These are phyloP conservation scores for Aspergillus sp. DNA, from an alignment of 2,329 filamentous ascomycete species.

Conservation along the genomic window DNA sequence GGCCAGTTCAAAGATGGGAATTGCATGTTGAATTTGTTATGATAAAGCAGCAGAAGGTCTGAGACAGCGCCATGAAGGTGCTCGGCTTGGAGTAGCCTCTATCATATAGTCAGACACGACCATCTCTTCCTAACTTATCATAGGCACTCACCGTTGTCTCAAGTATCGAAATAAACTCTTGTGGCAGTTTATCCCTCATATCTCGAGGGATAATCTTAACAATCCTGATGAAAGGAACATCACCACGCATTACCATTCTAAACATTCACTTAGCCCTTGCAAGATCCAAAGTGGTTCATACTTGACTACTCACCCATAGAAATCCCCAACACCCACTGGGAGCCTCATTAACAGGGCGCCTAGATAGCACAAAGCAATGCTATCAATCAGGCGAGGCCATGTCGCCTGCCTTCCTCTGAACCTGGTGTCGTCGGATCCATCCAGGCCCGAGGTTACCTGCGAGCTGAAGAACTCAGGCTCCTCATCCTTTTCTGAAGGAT, in stretches of 20 bases:
- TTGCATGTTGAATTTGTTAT: conserved; percentile 66
- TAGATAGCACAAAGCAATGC: conserved; percentile 76
- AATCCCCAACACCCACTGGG: conserved; percentile 72
- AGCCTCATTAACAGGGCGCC: conserved; percentile 73
- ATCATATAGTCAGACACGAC: conserved; percentile 6
- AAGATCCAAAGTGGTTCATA: background rate
- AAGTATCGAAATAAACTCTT: conserved; percentile 42
- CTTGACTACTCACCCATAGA: conserved; percentile 51
- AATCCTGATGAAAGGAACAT: conserved; percentile 71
- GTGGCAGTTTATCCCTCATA: conserved; percentile 48
- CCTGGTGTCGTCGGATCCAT: conserved; percentile 36
- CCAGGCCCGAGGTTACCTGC: conserved; percentile 52
- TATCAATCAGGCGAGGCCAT: conserved; percentile 71
- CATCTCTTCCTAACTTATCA: background rate
- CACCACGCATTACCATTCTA: conserved; percentile 61
- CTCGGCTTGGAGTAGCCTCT: conserved; percentile 49
- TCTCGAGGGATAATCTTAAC: conserved; percentile 47
- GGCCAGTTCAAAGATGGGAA: conserved; percentile 74
- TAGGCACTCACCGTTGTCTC: conserved; percentile 39
- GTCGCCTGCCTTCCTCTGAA: conserved; percentile 36
- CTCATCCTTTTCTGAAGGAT: conserved; percentile 34
- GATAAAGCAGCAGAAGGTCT: conserved; percentile 64
- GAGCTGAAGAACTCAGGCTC: conserved; percentile 61
- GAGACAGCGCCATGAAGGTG: conserved; percentile 66
- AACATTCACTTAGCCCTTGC: conserved; percentile 1